Percentiles rank a stretch among this genome's conserved stretches.
Conservation (phyloP, 805 yeast genomes). For the Ogataea kodamae region DNA sequence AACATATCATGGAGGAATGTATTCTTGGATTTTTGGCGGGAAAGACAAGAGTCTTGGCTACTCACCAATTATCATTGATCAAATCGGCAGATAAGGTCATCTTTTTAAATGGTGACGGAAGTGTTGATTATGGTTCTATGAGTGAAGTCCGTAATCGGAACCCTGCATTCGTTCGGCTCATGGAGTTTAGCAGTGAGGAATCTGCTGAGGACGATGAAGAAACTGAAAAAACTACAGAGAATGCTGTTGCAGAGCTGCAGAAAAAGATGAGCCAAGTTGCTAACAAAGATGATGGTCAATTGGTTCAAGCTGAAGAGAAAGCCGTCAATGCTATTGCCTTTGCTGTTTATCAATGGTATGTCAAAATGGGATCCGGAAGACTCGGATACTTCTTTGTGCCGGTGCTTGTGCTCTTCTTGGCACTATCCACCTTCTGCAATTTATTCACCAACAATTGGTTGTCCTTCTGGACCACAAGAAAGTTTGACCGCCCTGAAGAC, state of each 20-base stretch:
- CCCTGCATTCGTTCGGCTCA: conserved; percentile 45
- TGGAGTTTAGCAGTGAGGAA: conserved; percentile 37
- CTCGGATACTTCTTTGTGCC: conserved; percentile 35
- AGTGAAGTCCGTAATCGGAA: conserved; percentile 48
- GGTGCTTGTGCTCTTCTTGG: conserved; percentile 16
- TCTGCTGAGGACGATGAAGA: conserved; percentile 15
- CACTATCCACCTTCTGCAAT: conserved; percentile 45
- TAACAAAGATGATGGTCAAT: conserved; percentile 29
- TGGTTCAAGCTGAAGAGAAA: conserved; percentile 31
- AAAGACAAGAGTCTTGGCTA: conserved; percentile 71
- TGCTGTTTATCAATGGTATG: conserved; percentile 47
- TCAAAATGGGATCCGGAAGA: conserved; percentile 57
- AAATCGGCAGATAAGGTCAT: conserved; percentile 65
- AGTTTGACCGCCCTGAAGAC: conserved; percentile 45
- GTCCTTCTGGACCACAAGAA: conserved; percentile 68
- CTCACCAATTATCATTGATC: conserved; percentile 75
- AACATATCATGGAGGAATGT: conserved; percentile 69
- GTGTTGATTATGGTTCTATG: conserved; percentile 56
- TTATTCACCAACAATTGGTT: conserved; percentile 72
- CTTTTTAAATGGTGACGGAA: conserved; percentile 61
- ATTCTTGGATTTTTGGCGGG: conserved; percentile 49
- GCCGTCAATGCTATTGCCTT: conserved; percentile 38
- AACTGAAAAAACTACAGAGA: conserved; percentile 30
- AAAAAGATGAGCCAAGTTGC: conserved; percentile 44
- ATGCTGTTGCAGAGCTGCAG: conserved; percentile 15